Evolutionary conservation across 1,284 basidiomycete species (phyloP), one percentile per base, ranked within the genome.

Genomic region (Clitocybe nebularis): DNA sequence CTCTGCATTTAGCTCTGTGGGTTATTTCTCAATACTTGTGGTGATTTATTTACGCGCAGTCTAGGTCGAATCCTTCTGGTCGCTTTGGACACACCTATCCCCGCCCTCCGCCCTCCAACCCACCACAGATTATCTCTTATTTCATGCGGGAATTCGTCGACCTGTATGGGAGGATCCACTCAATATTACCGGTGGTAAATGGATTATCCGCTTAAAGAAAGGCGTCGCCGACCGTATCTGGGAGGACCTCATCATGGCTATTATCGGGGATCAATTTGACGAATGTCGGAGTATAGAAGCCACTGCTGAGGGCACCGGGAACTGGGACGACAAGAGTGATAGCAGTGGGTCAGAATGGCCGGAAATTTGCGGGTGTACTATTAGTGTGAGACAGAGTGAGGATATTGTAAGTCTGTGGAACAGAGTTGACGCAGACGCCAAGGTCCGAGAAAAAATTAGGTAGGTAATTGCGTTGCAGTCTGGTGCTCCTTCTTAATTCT

Each of bases 101-200:
- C 77, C 83, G 3, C 89, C 88, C 0, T 87, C 84, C 2, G 69
- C 71, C 5, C 71, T 89, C 20, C 69, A 77, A 16, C 86, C 89
- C 13, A 90, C 88, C 3, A 89, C 88, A 4, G 88, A 91, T 62
- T 89, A 89, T 50, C 78, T 93, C 36, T 74, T 93, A 47, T 93
- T 93, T 67, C 89, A 91, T 57, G 71, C 79, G 2, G 84, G 83
- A 36, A 71, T 93, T 41, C 81, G 80, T 22, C 75, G 89, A 44
- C 90, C 91, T 1, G 85, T 93, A 5, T 93, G 91, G 90, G 90
- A 93, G 61, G 91, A 93, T 62, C 88, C 89, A 1, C 69, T 90
- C 43, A 93, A 93, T 62, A 67, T 84, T 39, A 62, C 77, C n/a
- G 90, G 90, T 20, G 90, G 90, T n/a, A 93, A 93, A 66, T 93